Conservation (phyloP, 2,329 filamentous ascomycete genomes). For the Beauveria brongniartii region DNA sequence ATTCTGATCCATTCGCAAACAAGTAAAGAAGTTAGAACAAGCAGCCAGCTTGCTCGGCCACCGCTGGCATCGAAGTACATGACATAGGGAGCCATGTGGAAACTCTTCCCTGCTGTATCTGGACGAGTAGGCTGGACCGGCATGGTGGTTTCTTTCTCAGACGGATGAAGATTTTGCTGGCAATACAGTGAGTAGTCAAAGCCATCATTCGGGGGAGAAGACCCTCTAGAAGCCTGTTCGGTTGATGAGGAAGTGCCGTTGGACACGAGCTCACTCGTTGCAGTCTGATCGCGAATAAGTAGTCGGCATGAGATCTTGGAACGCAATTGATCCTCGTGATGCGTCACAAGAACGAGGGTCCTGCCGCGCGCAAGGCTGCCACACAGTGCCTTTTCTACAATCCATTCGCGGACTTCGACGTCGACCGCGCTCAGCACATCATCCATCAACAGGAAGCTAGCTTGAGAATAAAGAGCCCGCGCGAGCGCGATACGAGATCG, state of each 20-base stretch:
- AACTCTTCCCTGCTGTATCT: background rate
- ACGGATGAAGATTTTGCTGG: background rate
- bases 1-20: conserved; percentile 20
- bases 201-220: background rate
- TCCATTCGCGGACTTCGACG: conserved; percentile 59
- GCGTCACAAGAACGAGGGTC: background rate
- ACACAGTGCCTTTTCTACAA: conserved; percentile 51
- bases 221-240: background rate
- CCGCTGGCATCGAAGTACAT: conserved; percentile 1
- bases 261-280: background rate
- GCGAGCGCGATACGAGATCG: conserved; percentile 15
- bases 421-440: conserved; percentile 72
- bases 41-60: conserved; percentile 17
- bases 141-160: background rate
- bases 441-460: conserved; percentile 45
- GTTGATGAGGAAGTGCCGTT: background rate
- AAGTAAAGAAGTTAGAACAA: conserved; percentile 50
- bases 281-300: background rate
- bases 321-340: background rate
- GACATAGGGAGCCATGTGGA: background rate
- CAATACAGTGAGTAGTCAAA: background rate
- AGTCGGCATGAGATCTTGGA: background rate
- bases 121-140: background rate
- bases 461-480: conserved; percentile 17
- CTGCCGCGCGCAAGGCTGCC: background rate